Percentiles rank a stretch among this genome's conserved stretches.
Conservation (phyloP, 441 rosid genomes). For the Arabidopsis lyrata region DNA sequence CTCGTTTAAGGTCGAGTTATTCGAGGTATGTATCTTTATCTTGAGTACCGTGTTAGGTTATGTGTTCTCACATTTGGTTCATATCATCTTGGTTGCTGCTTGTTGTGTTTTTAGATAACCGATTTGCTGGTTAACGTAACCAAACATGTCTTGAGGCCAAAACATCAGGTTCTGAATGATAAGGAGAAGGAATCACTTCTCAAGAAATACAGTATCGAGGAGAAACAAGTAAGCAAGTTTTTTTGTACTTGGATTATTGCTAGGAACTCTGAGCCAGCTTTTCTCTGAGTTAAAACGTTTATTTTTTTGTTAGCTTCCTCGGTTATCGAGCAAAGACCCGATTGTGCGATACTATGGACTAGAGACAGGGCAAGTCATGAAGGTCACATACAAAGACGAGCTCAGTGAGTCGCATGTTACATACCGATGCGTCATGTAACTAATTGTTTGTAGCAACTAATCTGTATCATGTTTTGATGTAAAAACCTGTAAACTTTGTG, state of each 20-base stretch:
- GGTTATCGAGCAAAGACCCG: conserved; percentile 66
- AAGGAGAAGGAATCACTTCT: conserved; percentile 71
- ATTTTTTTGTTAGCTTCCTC: conserved; percentile 67
- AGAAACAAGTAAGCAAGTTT: conserved; percentile 67
- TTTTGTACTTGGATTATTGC: background rate
- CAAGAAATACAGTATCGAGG: conserved; percentile 67
- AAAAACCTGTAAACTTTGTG: conserved; percentile 11
- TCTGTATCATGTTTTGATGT: conserved; percentile 6
- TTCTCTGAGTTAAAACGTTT: background rate
- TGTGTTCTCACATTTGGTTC: conserved; percentile 1
- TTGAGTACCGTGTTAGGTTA: background rate
- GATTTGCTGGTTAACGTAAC: conserved; percentile 86
- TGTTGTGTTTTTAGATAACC: conserved; percentile 58
- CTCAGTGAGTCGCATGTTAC: conserved; percentile 65
- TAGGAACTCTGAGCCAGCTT: conserved; percentile 9
- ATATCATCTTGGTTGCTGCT: conserved; percentile 6
- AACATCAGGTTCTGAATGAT: conserved; percentile 67
- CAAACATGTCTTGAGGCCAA: conserved; percentile 84
- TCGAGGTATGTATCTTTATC: conserved; percentile 59
- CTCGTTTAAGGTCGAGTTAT: conserved; percentile 80
- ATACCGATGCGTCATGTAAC: conserved; percentile 75
- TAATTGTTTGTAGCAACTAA: background rate
- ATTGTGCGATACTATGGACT: conserved; percentile 77
- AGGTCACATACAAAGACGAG: conserved; percentile 65
- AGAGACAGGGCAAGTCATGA: conserved; percentile 81